phyloP scores from a whole-genome alignment of 345 rosid species.

The Bruguiera sexangula region DNA sequence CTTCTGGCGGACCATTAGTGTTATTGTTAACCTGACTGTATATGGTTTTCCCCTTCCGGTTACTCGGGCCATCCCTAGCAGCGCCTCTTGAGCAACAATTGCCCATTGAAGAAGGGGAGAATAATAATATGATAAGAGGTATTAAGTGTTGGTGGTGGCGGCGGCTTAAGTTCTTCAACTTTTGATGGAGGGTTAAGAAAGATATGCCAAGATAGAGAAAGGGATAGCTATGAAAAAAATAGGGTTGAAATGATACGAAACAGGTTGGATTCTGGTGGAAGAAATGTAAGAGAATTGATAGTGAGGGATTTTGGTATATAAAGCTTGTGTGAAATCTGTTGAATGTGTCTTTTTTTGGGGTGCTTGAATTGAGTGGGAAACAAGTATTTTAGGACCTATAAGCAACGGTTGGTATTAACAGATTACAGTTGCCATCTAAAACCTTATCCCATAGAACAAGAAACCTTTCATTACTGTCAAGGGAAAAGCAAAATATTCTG shows the following conservation, averaged over 20 bases:
- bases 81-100: constrained; percentile 64
- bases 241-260: constrained; percentile 15
- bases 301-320: constrained; percentile 17
- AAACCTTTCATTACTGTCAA: background rate
- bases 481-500: too few species aligned
- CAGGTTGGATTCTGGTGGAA: constrained; percentile 14
- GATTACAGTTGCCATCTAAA: background rate
- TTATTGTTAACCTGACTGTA: constrained; percentile 5
- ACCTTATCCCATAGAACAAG: background rate
- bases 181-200: background rate
- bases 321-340: constrained; percentile 1
- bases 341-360: constrained; percentile 4
- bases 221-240: background rate
- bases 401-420: background rate
- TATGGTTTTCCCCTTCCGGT: constrained; percentile 28
- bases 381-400: constrained; percentile 5
- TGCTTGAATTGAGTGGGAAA: constrained; percentile 1
- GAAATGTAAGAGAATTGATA: constrained; percentile 11
- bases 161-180: background rate
- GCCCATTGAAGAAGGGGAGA: constrained; percentile 43
- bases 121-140: background rate
- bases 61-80: constrained; percentile 20
- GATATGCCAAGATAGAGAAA: background rate
- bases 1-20: constrained; percentile 6
- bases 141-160: background rate